Conservation (phyloP, 2,329 filamentous ascomycete genomes). For the Exophiala sideris region DNA sequence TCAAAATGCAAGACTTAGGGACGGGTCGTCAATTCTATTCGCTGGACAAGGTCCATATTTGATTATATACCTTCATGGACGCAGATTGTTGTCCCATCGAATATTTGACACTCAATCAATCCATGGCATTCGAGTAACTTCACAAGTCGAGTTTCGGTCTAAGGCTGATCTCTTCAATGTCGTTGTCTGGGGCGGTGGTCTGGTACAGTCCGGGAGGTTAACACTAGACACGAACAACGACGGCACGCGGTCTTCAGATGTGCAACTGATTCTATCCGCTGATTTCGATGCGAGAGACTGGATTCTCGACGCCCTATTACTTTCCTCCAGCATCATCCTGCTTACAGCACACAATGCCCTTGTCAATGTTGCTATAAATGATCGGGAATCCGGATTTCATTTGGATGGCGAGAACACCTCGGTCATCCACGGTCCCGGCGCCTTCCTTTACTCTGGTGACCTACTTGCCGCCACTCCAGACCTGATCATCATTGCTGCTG, state of each 20-base stretch:
- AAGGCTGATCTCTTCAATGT: conserved; percentile 23
- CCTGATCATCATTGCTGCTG: conserved; percentile 72
- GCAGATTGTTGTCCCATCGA: conserved; percentile 33
- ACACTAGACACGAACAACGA: background rate
- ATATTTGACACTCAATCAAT: conserved; percentile 23
- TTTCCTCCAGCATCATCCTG: conserved; percentile 51
- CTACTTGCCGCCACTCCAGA: conserved; percentile 59
- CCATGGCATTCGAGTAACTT: conserved; percentile 13
- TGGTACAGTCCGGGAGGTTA: conserved; percentile 34
- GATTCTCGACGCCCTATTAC: conserved; percentile 64
- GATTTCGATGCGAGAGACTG: conserved; percentile 64
- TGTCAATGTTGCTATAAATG: conserved; percentile 44
- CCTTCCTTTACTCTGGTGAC: conserved; percentile 83
- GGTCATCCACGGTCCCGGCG: conserved; percentile 58
- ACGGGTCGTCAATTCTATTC: conserved; percentile 33
- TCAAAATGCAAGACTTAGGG: conserved; percentile 31
- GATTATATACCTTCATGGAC: conserved; percentile 35
- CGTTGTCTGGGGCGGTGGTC: conserved; percentile 63
- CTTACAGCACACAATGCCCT: conserved; percentile 88
- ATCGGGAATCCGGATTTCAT: conserved; percentile 19
- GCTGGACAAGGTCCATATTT: conserved; percentile 40
- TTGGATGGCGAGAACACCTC: conserved; percentile 34
- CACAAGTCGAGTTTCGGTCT: conserved; percentile 15
- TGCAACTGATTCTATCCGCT: conserved; percentile 34
- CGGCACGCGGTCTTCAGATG: conserved; percentile 29